Percentiles rank a stretch among this genome's conserved stretches.
Evolutionary conservation across 352 stramenopile genomes (phyloP).

Genomic region (Salisapilia sapeloensis): DNA sequence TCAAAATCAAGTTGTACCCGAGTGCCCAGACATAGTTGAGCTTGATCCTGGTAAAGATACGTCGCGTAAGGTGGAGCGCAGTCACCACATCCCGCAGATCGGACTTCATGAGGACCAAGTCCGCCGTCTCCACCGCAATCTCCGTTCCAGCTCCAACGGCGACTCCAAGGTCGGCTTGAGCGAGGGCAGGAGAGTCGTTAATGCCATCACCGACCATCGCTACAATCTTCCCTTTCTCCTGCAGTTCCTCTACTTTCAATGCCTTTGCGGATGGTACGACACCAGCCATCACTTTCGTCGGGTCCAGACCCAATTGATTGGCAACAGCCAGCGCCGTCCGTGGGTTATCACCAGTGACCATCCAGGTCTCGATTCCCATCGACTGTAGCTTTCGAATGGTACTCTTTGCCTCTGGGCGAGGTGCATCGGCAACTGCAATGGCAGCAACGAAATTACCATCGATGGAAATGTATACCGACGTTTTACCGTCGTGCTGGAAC

Average conservation of each 20-base stretch:
- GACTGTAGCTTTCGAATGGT: slow-evolving; percentile 83
- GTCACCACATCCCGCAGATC: slow-evolving; percentile 90
- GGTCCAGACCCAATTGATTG: slow-evolving; percentile 84
- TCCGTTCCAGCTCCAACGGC: slow-evolving; percentile 91
- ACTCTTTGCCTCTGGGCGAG: slow-evolving; percentile 83
- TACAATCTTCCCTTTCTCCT: slow-evolving; percentile 77
- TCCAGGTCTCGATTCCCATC: slow-evolving; percentile 91
- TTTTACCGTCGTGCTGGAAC: slow-evolving; percentile 86
- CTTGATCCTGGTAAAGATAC: slow-evolving; percentile 93
- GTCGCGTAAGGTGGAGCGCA: slow-evolving; percentile 90
- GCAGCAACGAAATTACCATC: slow-evolving; percentile 49
- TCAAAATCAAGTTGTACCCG: slow-evolving; percentile 95
- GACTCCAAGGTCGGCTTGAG: slow-evolving; percentile 94
- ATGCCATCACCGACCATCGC: slow-evolving; percentile 97
- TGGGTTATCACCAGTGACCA: slow-evolving; percentile 98
- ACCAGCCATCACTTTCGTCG: slow-evolving; percentile 88
- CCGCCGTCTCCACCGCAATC: slow-evolving; percentile 95
- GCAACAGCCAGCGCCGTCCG: slow-evolving; percentile 90
- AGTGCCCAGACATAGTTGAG: slow-evolving; percentile 97
- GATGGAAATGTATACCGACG: slow-evolving; percentile 90
- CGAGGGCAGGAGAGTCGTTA: slow-evolving; percentile 97
- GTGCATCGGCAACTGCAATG: slow-evolving; percentile 73
- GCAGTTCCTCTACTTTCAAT: slow-evolving; percentile 84
- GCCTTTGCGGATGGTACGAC: slow-evolving; percentile 93
- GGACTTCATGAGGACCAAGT: slow-evolving; percentile 86